Evolutionary conservation across 345 rosid species (phyloP).

Genomic region (Bruguiera sexangula): DNA sequence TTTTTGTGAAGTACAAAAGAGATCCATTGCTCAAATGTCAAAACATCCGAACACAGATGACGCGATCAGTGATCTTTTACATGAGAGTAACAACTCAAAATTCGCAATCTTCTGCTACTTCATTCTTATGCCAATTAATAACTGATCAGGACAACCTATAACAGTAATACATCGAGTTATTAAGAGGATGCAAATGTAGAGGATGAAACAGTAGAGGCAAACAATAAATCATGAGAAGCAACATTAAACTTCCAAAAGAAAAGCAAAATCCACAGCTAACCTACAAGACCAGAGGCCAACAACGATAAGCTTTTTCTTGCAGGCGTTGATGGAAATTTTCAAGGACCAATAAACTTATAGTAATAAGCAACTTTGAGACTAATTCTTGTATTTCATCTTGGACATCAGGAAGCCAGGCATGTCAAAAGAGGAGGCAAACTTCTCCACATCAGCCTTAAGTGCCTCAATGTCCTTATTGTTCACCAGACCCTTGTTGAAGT

Average conservation of each 20-base stretch:
- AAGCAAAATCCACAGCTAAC: slow-evolving; percentile 9
- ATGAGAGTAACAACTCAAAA: not conserved
- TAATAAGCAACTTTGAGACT: not conserved
- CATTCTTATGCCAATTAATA: slow-evolving; percentile 8
- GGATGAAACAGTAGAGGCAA: slow-evolving; percentile 4
- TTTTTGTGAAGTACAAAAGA: too few relatives aligned
- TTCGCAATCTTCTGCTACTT: not conserved
- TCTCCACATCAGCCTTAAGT: slow-evolving; percentile 60
- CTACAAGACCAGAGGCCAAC: slow-evolving; percentile 8
- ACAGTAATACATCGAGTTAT: not conserved
- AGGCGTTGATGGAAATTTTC: not conserved
- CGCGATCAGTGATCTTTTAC: too few relatives aligned
- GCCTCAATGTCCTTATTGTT: slow-evolving; percentile 83
- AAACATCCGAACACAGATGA: too few relatives aligned
- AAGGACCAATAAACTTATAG: not conserved
- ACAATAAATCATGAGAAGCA: not conserved
- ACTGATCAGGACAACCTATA: not conserved
- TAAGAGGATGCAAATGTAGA: slow-evolving; percentile 7
- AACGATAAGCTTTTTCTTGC: not conserved
- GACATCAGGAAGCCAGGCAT: slow-evolving; percentile 36
- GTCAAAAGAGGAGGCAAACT: slow-evolving; percentile 27
- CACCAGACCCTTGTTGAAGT: slow-evolving; percentile 40
- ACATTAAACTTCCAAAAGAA: not conserved
- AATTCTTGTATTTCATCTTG: slow-evolving; percentile 34
- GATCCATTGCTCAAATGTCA: too few relatives aligned